Evolutionary conservation across 805 yeast species (phyloP).

Genomic region (Teunomyces kruisii): DNA sequence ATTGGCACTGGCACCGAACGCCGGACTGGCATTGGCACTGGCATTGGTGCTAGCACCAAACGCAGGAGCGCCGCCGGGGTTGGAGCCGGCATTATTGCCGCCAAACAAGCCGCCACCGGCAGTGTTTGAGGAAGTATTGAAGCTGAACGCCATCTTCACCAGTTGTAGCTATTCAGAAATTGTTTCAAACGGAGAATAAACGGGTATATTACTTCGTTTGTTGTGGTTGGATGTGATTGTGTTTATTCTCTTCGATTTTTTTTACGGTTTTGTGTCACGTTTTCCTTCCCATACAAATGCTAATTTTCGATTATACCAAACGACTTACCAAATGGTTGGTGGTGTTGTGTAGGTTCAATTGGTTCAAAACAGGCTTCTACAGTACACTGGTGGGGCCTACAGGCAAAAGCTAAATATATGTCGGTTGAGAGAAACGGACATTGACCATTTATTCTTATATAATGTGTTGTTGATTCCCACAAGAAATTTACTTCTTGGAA

Average conservation of each 20-base stretch:
- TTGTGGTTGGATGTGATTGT: background rate
- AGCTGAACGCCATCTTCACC: constrained; percentile 1
- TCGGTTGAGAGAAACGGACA: background rate
- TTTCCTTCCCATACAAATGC: no score
- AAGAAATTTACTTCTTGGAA: constrained; percentile 30
- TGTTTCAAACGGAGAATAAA: no score
- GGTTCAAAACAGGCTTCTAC: no score
- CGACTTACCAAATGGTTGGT: no score
- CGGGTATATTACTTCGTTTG: background rate
- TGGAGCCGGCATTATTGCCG: background rate
- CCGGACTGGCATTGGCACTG: background rate
- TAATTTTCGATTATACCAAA: no score
- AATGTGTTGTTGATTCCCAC: no score
- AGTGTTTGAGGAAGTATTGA: background rate
- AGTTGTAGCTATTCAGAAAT: no score
- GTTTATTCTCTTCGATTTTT: background rate
- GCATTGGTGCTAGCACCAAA: background rate
- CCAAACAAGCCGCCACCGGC: constrained; percentile 8
- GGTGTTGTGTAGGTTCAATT: no score
- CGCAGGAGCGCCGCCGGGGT: background rate
- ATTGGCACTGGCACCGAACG: background rate
- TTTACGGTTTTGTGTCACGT: no score
- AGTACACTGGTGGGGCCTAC: no score
- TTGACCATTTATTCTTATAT: no score
- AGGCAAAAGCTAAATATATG: no score